Conservation (phyloP, 164 flowering plant species). For the Akebia trifoliata region DNA sequence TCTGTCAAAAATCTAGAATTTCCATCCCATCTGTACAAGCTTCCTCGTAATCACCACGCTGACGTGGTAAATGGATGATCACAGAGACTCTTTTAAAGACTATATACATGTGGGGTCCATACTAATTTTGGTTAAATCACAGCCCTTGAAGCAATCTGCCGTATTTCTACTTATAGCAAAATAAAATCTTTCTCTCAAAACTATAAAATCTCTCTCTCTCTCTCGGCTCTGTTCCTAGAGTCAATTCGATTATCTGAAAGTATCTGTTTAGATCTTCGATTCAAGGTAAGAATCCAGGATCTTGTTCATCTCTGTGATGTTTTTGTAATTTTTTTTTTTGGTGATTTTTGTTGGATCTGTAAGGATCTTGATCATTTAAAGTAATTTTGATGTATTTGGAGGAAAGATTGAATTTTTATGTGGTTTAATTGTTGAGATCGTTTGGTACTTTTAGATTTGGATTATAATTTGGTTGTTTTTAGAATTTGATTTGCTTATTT, state of each 20-base stretch:
- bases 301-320: neutral
- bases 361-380: neutral
- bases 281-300: neutral
- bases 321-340: too few relatives aligned
- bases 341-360: too few relatives aligned
- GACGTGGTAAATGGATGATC: neutral
- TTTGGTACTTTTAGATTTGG: neutral
- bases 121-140: neutral
- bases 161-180: neutral
- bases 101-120: too few relatives aligned
- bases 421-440: neutral
- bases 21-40: neutral
- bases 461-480: neutral
- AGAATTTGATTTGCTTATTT: neutral
- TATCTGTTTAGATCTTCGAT: neutral
- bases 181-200: neutral
- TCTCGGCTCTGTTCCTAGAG: neutral
- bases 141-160: neutral
- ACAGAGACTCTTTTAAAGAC: neutral
- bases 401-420: neutral
- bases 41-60: neutral
- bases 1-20: constrained; percentile 1
- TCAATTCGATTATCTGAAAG: neutral
- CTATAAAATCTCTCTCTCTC: neutral
- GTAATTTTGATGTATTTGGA: neutral